Conservation (phyloP, 345 rosid species). For the Moringa oleifera region DNA sequence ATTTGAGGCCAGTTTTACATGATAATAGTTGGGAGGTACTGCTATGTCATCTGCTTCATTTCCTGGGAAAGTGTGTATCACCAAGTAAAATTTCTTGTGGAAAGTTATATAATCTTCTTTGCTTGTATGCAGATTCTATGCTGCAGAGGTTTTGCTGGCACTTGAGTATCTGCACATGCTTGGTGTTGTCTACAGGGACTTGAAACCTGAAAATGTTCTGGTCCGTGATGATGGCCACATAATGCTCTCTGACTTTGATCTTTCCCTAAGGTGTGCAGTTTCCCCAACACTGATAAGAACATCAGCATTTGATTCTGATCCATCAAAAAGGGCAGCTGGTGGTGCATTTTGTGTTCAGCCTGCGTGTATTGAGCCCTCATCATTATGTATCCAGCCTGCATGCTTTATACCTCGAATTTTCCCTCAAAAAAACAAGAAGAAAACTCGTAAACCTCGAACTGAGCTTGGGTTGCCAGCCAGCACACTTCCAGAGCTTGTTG, state of each 20-base stretch:
- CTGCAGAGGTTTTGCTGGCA: constrained; percentile 92
- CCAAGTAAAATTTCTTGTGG: no score
- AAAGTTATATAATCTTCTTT: neutral
- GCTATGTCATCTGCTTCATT: constrained; percentile 1
- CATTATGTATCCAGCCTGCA: constrained; percentile 80
- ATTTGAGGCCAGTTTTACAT: constrained; percentile 1
- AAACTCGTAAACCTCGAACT: constrained; percentile 42
- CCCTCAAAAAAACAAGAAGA: constrained; percentile 78
- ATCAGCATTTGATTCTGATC: constrained; percentile 55
- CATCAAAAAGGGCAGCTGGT: constrained; percentile 57
- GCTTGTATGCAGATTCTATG: constrained; percentile 62
- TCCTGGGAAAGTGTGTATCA: neutral
- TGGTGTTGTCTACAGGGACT: constrained; percentile 94
- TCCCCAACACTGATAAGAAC: constrained; percentile 80
- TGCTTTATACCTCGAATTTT: constrained; percentile 85
- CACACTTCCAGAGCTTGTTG: constrained; percentile 81
- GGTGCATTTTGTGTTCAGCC: constrained; percentile 87
- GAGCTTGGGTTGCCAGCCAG: constrained; percentile 45
- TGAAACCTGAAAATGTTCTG: constrained; percentile 97
- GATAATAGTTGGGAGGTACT: constrained; percentile 1
- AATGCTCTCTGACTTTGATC: constrained; percentile 98
- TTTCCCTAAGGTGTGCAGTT: constrained; percentile 83
- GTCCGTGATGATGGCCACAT: constrained; percentile 98
- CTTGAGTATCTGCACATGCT: constrained; percentile 99
- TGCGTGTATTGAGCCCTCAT: constrained; percentile 80